Evolutionary conservation across 495 filamentous ascomycete species (phyloP), one percentile per base, ranked within the genome.

Genomic region (Talaromyces thailandensis): DNA sequence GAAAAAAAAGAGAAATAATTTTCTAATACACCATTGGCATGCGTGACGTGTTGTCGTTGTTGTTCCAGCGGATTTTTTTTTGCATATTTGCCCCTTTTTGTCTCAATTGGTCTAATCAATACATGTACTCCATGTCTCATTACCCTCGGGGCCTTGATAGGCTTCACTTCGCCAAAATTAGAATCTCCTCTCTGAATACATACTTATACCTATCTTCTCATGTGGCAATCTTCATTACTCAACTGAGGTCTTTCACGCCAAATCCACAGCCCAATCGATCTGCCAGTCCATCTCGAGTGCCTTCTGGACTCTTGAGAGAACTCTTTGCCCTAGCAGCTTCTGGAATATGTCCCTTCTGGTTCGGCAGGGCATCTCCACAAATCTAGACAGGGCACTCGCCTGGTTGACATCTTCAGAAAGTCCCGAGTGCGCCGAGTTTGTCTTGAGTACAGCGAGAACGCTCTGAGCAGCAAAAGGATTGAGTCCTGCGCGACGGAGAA

Each of bases 391-490:
- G 4, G 25, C 55, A 56, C 14, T 28, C 18, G 25, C 35, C 45
- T 55, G 18, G 29, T 28, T 2, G 23, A 6, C 6, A 58, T 45
- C 37, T n/a, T 9, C 45, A 14, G 25, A 7, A 23, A 18, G 2
- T n/a, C 21, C 23, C 18, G 26, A 24, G 2, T 53, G 25, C n/a
- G 18, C 31, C 2, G 60, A 24, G 4, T 24, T 24, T 23, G 28
- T 56, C 29, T 25, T 37, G 40, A 65, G 40, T 26, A 64, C 52
- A 29, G 45, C 75, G 24, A 93, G 73, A 0, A 93, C 73, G 16
- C 77, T 81, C 67, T 93, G 90, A 23, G 92, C 91, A 2, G 89
- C 92, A 70, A 82, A 94, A 4, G 87, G 84, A 75, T 95, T 96
- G 73, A 94, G 72, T 3, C 92, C 92, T 12, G 81, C 81, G n/a